A percentile compares a stretch with the other conserved stretches of the same genome.
phyloP scores from a whole-genome alignment of 2,329 filamentous ascomycete species.

The Neonectria hederae region DNA sequence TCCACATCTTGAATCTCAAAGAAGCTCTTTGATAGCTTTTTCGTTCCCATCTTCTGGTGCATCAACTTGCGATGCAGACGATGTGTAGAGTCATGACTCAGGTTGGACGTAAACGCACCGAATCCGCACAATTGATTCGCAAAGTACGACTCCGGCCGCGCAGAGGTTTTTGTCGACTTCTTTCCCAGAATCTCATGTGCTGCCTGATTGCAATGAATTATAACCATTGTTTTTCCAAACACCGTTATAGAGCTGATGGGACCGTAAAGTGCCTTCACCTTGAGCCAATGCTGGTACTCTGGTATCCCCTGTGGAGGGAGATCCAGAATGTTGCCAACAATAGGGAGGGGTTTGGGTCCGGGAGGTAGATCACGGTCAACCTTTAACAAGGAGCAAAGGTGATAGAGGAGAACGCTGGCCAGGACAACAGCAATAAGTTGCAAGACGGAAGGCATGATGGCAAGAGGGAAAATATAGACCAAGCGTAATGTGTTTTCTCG shows the following conservation, averaged over 20 bases:
- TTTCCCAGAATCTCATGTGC: slow-evolving; percentile 51
- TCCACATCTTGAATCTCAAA: slow-evolving; percentile 41
- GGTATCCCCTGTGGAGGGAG: slow-evolving; percentile 50
- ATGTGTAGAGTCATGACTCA: slow-evolving; percentile 31
- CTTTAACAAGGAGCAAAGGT: slow-evolving; percentile 18
- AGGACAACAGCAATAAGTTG: not conserved
- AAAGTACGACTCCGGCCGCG: slow-evolving; percentile 40
- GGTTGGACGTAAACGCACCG: slow-evolving; percentile 20
- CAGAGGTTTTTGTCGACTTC: slow-evolving; percentile 46
- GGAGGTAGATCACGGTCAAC: slow-evolving; percentile 49
- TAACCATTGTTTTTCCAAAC: slow-evolving; percentile 52
- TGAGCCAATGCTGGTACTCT: slow-evolving; percentile 54
- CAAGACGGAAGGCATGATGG: not conserved
- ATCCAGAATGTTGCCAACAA: slow-evolving; percentile 61
- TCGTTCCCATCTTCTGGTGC: slow-evolving; percentile 45
- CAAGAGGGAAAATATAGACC: not conserved
- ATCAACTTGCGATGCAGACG: slow-evolving; percentile 42
- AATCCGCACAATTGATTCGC: slow-evolving; percentile 40
- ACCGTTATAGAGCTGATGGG: slow-evolving; percentile 52
- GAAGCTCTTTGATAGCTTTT: slow-evolving; percentile 27
- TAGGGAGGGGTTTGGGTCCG: slow-evolving; percentile 57
- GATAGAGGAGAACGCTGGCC: slow-evolving; percentile 11
- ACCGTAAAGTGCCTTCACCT: slow-evolving; percentile 51
- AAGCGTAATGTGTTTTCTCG: not conserved
- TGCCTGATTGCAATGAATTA: slow-evolving; percentile 50